These are phyloP conservation scores for Myxozyma sirexii DNA, from an alignment of 805 yeast genomes.

Conservation along the genomic window DNA sequence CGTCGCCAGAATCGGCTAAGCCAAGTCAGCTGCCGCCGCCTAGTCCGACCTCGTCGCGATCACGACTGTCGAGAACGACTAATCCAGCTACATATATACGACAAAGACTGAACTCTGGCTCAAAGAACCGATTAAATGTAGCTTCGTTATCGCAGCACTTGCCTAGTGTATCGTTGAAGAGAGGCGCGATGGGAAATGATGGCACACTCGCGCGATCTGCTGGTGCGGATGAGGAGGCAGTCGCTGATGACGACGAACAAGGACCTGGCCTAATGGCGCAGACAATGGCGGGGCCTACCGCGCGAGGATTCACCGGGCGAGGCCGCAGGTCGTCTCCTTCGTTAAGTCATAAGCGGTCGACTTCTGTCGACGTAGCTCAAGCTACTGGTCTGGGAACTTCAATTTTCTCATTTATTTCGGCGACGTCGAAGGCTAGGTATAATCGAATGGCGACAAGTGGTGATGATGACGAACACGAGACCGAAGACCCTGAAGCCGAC, in stretches of 20 bases:
- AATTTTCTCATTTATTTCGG: slow-evolving; percentile 26
- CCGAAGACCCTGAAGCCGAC: slow-evolving; percentile 41
- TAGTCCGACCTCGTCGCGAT: neutral
- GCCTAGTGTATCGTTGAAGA: neutral
- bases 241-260: slow-evolving; percentile 1
- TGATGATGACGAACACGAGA: slow-evolving; percentile 24
- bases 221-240: slow-evolving; percentile 1
- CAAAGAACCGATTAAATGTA: neutral
- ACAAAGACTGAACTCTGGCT: neutral
- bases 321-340: neutral
- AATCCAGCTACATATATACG: neutral
- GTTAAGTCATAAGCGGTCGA: slow-evolving; percentile 8
- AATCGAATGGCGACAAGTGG: slow-evolving; percentile 10
- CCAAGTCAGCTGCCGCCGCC: neutral
- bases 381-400: slow-evolving; percentile 25
- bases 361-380: slow-evolving; percentile 29
- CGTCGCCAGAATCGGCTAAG: neutral
- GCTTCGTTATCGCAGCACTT: slow-evolving; percentile 6
- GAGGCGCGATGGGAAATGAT: neutral
- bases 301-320: neutral
- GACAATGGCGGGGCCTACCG: neutral
- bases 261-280: neutral
- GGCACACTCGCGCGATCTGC: neutral
- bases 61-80: neutral
- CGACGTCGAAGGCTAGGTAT: slow-evolving; percentile 25